Conservation (phyloP, 2,329 filamentous ascomycete genomes). For the Rhynchosporium graminicola region DNA sequence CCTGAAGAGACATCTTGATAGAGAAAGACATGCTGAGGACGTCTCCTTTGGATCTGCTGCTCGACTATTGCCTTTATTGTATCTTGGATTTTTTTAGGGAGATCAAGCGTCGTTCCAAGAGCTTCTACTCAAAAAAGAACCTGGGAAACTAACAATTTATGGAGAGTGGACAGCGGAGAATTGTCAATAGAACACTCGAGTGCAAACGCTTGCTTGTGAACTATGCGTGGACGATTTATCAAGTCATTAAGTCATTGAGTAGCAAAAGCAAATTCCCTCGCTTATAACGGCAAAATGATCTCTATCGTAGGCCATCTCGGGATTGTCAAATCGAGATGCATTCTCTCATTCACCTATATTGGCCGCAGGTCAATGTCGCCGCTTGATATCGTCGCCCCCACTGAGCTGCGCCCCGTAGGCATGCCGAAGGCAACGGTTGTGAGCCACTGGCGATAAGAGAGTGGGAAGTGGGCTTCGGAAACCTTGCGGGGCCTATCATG, state of each 20-base stretch:
- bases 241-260: neutral
- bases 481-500: constrained; percentile 15
- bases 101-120: neutral
- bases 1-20: constrained; percentile 32
- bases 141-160: neutral
- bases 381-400: constrained; percentile 20
- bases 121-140: neutral
- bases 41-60: neutral
- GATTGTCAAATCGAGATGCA: constrained; percentile 1
- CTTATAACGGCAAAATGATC: neutral
- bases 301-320: constrained; percentile 4
- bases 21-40: constrained; percentile 24
- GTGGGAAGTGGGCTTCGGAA: constrained; percentile 17
- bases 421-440: constrained; percentile 26
- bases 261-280: neutral
- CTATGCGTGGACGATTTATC: too few species aligned
- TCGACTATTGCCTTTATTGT: neutral
- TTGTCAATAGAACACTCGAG: too few species aligned
- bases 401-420: constrained; percentile 26
- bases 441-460: constrained; percentile 24
- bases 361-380: constrained; percentile 9
- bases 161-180: neutral
- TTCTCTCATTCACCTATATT: neutral
- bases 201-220: too few species aligned
- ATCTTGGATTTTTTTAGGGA: neutral